phyloP scores from a whole-genome alignment of 192 early-diverging fungal genomes.

The Physocladia obscura region DNA sequence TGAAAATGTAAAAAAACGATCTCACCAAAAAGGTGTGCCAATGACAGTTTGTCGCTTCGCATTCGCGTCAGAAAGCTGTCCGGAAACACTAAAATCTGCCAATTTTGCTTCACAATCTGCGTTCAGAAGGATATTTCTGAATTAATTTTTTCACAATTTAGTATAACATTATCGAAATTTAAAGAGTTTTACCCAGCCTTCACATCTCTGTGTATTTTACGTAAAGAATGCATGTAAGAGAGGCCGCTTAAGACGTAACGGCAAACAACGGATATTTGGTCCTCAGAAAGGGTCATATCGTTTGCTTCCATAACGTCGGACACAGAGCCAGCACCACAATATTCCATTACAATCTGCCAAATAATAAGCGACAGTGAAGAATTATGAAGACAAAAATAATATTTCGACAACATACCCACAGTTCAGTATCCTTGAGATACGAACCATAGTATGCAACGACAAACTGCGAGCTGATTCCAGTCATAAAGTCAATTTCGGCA shows the following conservation, averaged over 20 bases:
- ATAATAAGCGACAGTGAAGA: background rate
- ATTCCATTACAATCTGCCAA: conserved; percentile 64
- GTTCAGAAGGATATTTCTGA: conserved; percentile 57
- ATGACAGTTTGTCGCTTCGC: conserved; percentile 61
- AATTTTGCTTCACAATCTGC: conserved; percentile 54
- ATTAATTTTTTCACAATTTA: background rate
- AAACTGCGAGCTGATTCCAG: conserved; percentile 39
- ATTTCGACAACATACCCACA: conserved; percentile 43
- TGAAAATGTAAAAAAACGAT: background rate
- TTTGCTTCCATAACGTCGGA: conserved; percentile 54
- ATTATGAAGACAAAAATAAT: background rate
- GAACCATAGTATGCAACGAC: conserved; percentile 56
- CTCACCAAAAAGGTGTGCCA: conserved; percentile 65
- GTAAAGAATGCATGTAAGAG: conserved; percentile 52
- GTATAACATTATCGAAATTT: background rate
- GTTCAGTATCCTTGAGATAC: conserved; percentile 46
- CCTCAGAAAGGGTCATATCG: conserved; percentile 47
- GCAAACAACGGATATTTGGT: conserved; percentile 54
- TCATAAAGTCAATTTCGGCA: conserved; percentile 60
- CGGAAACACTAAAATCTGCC: conserved; percentile 68
- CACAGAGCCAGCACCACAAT: conserved; percentile 58
- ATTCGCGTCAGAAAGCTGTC: conserved; percentile 52
- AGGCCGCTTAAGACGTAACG: conserved; percentile 52
- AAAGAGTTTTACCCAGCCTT: conserved; percentile 50
- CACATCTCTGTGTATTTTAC: conserved; percentile 68